Evolutionary conservation across 208 protist genomes (phyloP), one percentile per base, ranked within the genome.

Genomic region (Naegleria fowleri): DNA sequence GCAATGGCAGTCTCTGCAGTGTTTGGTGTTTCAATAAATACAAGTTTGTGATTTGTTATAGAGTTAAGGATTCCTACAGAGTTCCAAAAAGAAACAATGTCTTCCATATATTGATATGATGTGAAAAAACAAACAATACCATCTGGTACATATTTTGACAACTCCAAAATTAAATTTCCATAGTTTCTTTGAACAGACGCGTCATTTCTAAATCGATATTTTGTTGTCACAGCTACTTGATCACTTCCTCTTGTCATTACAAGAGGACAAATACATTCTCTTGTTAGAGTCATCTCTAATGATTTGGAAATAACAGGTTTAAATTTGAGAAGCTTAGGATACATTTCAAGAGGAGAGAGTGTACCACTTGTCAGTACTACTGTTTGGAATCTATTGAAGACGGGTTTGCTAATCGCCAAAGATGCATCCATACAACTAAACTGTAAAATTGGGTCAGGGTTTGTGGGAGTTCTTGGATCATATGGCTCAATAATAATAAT

Each of bases 11-110:
- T 99, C 93, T 99, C 99, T 40, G 98, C 96, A 5, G 97, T 94
- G 86, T 97, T 97, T 87, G 98, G 95, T 15, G 99, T 99, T 93
- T 99, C 98, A 33, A 99, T 97, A 94, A 99, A 99, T 85, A 99
- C 95, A 11, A 99, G 96, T 94, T 99, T 99, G 94, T 99, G 93
- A 88, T 97, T 94, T 6, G 95, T 95, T 36, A 98, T 94, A 92
- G 97, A 93, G 89, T 97, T 95, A 86, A 99, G 93, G 88, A 99
- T 96, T 33, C 97, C 97, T 36, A 94, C 95, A 83, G 95, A 94
- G 92, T 98, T 94, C 98, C 98, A 99, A 75, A 94, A 92, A 29
- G 96, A 94, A 55, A 99, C 92, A 15, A 99, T 94, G 92, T 98
- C 96, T 38, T 95, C 88, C 93, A 95, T 93, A 90, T 94, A 96